These are phyloP conservation scores for Cylindrodendrum hubeiense DNA, from an alignment of 2,329 filamentous ascomycete genomes.

Conservation along the genomic window DNA sequence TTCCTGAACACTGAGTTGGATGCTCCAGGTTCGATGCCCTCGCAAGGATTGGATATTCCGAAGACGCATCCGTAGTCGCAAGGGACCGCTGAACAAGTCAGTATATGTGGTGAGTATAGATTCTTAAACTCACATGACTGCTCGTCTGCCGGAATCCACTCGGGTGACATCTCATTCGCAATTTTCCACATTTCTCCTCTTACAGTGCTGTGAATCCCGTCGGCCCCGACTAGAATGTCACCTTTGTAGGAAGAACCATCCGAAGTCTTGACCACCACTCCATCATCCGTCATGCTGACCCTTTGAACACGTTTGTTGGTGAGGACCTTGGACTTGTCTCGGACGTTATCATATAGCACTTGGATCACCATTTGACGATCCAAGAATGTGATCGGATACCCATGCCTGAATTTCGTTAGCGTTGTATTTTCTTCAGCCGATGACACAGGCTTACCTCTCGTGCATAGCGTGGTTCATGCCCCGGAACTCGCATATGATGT, in stretches of 20 bases:
- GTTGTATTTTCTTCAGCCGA: neutral
- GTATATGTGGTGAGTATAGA: neutral
- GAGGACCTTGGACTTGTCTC: constrained; percentile 42
- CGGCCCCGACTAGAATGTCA: constrained; percentile 53
- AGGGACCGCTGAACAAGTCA: constrained; percentile 9
- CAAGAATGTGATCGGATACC: constrained; percentile 50
- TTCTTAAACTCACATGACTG: constrained; percentile 1
- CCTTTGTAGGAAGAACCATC: constrained; percentile 40
- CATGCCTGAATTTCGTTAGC: constrained; percentile 34
- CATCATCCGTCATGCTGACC: neutral
- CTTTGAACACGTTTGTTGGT: constrained; percentile 28
- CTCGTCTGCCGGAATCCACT: constrained; percentile 24
- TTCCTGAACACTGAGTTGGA: constrained; percentile 3
- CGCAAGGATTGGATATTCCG: constrained; percentile 20
- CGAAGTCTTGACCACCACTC: constrained; percentile 24
- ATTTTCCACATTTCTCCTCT: constrained; percentile 47
- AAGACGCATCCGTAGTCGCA: constrained; percentile 22
- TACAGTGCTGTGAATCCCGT: constrained; percentile 55
- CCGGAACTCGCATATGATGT: constrained; percentile 7
- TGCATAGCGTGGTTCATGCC: constrained; percentile 22
- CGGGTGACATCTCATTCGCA: neutral
- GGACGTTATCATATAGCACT: constrained; percentile 49
- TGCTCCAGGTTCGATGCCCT: constrained; percentile 8
- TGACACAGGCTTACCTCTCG: neutral
- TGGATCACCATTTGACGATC: constrained; percentile 52